Evolutionary conservation across 305 asterid genomes (phyloP).

Genomic region (Lippia alba): DNA sequence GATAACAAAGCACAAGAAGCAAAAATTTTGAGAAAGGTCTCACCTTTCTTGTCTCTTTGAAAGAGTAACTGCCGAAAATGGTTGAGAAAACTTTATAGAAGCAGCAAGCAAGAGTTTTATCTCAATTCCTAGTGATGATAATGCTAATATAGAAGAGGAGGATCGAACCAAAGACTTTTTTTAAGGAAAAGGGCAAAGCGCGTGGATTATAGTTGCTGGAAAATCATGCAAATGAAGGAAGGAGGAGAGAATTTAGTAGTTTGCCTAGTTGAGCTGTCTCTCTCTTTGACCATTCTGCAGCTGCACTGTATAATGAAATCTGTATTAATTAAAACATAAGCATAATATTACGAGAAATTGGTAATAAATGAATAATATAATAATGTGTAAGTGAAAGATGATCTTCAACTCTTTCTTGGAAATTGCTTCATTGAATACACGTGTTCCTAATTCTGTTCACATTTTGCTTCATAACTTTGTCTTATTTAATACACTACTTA

Average conservation of each 20-base stretch:
- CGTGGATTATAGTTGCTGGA: conserved; percentile 35
- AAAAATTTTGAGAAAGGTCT: conserved; percentile 30
- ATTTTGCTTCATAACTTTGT: too few species aligned
- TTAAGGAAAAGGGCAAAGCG: conserved; percentile 32
- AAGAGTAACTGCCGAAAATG: conserved; percentile 35
- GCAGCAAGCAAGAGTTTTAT: background rate
- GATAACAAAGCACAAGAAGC: conserved; percentile 14
- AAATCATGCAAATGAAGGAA: conserved; percentile 1
- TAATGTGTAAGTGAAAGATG: too few species aligned
- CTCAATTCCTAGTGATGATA: background rate
- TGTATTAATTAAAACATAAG: background rate
- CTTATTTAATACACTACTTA: too few species aligned
- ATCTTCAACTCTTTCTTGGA: too few species aligned
- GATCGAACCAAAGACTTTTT: conserved; percentile 11
- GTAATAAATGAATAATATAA: too few species aligned
- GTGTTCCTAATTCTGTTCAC: too few species aligned
- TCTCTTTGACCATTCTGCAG: conserved; percentile 32
- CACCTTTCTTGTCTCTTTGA: conserved; percentile 19
- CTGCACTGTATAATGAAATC: conserved; percentile 32
- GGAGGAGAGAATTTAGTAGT: conserved; percentile 17
- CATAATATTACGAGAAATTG: background rate
- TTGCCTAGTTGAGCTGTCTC: conserved; percentile 32
- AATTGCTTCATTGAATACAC: too few species aligned
- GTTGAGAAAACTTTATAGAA: conserved; percentile 13
- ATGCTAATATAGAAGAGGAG: background rate